phyloP scores from a whole-genome alignment of 1,284 basidiomycete species.

The Peniophora sp. region DNA sequence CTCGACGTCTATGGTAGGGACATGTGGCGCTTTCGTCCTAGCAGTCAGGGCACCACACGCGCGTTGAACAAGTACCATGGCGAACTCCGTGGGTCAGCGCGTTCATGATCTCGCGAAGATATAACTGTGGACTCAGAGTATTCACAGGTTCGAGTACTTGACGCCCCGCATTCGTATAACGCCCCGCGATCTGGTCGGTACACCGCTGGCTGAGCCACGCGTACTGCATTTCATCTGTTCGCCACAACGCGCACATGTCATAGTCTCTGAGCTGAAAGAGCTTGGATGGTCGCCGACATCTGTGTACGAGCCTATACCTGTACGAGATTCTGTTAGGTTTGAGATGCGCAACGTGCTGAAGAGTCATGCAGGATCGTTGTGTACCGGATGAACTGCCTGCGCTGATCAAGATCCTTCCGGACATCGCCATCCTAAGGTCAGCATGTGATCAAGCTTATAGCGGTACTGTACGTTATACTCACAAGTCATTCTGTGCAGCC shows the following conservation, averaged over 20 bases:
- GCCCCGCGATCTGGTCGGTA: slow-evolving; percentile 58
- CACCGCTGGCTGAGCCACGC: slow-evolving; percentile 43
- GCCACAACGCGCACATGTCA: slow-evolving; percentile 58
- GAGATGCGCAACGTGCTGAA: no score
- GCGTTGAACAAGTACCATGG: slow-evolving; percentile 78
- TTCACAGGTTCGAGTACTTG: slow-evolving; percentile 71
- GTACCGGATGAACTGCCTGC: slow-evolving; percentile 70
- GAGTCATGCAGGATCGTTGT: slow-evolving; percentile 55
- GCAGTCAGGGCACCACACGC: slow-evolving; percentile 52
- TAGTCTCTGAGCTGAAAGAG: slow-evolving; percentile 55
- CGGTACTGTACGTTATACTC: not conserved
- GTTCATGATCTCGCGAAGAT: no score
- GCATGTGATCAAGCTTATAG: slow-evolving; percentile 8
- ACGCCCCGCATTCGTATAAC: slow-evolving; percentile 68
- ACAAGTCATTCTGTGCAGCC: slow-evolving; percentile 43
- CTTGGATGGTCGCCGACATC: slow-evolving; percentile 57
- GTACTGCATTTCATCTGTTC: slow-evolving; percentile 86
- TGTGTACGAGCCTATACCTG: slow-evolving; percentile 85
- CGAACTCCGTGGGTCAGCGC: slow-evolving; percentile 57
- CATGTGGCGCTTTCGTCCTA: slow-evolving; percentile 74
- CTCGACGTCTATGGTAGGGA: slow-evolving; percentile 64
- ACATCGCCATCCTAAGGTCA: slow-evolving; percentile 62
- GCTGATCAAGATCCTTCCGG: slow-evolving; percentile 52
- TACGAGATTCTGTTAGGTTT: no score
- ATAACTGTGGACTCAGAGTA: slow-evolving; percentile 3